Percentiles rank a stretch among this genome's conserved stretches.
Evolutionary conservation across 192 early-diverging fungal species (phyloP).

Genomic region (Tieghemiomyces parasiticus): DNA sequence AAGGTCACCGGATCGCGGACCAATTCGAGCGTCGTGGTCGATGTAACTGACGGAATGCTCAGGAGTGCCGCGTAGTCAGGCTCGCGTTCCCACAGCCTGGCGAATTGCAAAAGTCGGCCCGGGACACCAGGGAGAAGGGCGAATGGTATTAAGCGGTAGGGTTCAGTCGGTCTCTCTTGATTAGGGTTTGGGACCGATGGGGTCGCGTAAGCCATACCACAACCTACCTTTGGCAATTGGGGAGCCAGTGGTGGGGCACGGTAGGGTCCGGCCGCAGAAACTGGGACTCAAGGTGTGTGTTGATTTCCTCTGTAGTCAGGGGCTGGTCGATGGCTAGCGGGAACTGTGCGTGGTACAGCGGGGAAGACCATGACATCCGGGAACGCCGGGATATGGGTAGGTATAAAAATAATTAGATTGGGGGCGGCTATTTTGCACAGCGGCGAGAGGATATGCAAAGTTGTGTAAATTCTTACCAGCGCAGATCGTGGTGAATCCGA

Average conservation of each 20-base stretch:
- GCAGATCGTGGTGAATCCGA: too few relatives aligned
- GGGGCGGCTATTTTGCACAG: too few relatives aligned
- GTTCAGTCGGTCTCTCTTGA: too few relatives aligned
- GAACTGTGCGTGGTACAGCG: too few relatives aligned
- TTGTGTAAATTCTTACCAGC: too few relatives aligned
- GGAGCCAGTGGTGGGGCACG: constrained; percentile 8
- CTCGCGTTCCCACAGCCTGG: background rate
- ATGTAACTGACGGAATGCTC: background rate
- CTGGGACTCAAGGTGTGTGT: background rate
- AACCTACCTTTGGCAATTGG: background rate
- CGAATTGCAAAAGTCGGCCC: background rate
- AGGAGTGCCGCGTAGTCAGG: background rate
- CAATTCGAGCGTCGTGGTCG: background rate
- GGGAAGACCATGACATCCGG: too few relatives aligned
- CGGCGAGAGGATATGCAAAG: too few relatives aligned
- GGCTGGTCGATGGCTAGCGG: background rate
- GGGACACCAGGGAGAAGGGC: background rate
- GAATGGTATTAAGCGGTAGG: too few relatives aligned
- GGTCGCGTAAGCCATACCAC: too few relatives aligned
- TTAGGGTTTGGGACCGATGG: too few relatives aligned
- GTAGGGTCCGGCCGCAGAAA: background rate
- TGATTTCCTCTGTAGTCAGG: background rate
- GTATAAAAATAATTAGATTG: too few relatives aligned
- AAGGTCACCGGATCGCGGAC: background rate
- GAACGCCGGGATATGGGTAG: too few relatives aligned